A percentile compares a stretch with the other conserved stretches of the same genome.
Evolutionary conservation across 371 early-diverging fungal genomes (phyloP).

Genomic region (Circinella umbellata): DNA sequence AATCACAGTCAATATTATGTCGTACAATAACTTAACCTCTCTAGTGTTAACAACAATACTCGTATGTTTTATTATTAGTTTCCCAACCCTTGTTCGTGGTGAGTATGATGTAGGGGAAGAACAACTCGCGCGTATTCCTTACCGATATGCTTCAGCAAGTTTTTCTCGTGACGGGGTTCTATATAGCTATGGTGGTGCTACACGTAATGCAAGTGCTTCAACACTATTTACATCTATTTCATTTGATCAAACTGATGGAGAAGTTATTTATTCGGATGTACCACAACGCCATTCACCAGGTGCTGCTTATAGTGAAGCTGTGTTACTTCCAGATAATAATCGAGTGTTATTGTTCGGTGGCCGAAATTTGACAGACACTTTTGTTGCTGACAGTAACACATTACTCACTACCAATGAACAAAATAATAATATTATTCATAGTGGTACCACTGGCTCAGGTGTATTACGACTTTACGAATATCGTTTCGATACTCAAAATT

Average conservation of each 20-base stretch:
- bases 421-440: not conserved
- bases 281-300: not conserved
- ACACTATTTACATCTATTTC: conserved; percentile 8
- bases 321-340: conserved; percentile 16
- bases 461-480: conserved; percentile 8
- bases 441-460: not conserved
- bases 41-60: not conserved
- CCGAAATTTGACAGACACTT: not conserved
- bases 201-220: conserved; percentile 10
- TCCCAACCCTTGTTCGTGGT: not conserved
- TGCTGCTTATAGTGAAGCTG: conserved; percentile 9
- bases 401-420: not conserved
- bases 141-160: conserved; percentile 10
- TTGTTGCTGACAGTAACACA: not conserved
- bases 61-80: not conserved
- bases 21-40: not conserved
- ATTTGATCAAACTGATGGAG: not conserved
- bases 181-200: conserved; percentile 18
- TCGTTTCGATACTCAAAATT: conserved; percentile 15
- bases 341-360: conserved; percentile 17
- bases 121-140: conserved; percentile 7
- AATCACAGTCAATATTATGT: not conserved
- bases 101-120: conserved; percentile 6
- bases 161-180: conserved; percentile 8
- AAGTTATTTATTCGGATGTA: conserved; percentile 3